Conservation (phyloP, 768 basidiomycete species). For the Leucosporidium scottii region DNA sequence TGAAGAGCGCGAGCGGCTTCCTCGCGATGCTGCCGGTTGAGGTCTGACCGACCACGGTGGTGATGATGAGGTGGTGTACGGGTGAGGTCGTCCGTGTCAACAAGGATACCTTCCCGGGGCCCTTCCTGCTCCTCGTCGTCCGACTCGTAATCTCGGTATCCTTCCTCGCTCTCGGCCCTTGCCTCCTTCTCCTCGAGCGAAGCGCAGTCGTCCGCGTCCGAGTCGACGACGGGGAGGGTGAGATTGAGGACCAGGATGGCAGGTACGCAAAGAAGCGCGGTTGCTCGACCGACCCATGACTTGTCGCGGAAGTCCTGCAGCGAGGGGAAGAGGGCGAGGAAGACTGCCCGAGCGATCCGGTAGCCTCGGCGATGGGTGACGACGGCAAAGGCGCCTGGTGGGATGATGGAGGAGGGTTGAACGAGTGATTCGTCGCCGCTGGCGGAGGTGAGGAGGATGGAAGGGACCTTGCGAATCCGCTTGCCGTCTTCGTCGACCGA, state of each 20-base stretch:
- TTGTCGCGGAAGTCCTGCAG: slow-evolving; percentile 66
- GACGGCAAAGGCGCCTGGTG: not conserved
- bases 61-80: slow-evolving; percentile 6
- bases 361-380: not conserved
- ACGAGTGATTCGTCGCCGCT: slow-evolving; percentile 10
- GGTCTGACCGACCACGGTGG: not conserved
- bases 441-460: slow-evolving; percentile 26
- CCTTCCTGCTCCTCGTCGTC: slow-evolving; percentile 31
- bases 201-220: slow-evolving; percentile 52
- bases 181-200: slow-evolving; percentile 57
- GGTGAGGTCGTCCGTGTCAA: slow-evolving; percentile 2
- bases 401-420: not conserved
- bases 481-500: not conserved
- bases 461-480: slow-evolving; percentile 14
- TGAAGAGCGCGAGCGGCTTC: slow-evolving; percentile 27
- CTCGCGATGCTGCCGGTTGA: slow-evolving; percentile 4
- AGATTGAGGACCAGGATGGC: slow-evolving; percentile 77
- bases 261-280: slow-evolving; percentile 73
- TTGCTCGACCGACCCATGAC: slow-evolving; percentile 61
- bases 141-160: slow-evolving; percentile 48
- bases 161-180: slow-evolving; percentile 29
- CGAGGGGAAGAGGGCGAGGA: slow-evolving; percentile 74
- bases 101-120: not conserved
- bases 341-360: slow-evolving; percentile 38
- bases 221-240: slow-evolving; percentile 78